A percentile compares a stretch with the other conserved stretches of the same genome.
Conservation (phyloP, 2,329 filamentous ascomycete species). For the Sclerotinia nivalis region DNA sequence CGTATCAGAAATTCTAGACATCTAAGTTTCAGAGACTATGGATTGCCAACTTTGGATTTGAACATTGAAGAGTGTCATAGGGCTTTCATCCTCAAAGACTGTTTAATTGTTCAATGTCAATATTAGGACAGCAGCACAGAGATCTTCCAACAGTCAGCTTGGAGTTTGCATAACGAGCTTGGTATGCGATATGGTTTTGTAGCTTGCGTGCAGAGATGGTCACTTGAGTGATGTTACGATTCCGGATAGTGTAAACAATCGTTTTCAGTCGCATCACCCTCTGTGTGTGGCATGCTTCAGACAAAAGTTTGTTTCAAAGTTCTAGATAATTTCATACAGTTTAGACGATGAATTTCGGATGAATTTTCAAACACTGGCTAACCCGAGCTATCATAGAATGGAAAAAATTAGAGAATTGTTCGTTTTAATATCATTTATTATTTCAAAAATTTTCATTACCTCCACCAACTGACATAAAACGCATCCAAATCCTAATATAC, state of each 20-base stretch:
- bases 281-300: neutral
- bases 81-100: too few relatives aligned
- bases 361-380: neutral
- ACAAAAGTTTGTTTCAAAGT: neutral
- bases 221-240: neutral
- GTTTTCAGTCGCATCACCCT: neutral
- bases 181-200: too few relatives aligned
- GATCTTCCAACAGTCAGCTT: too few relatives aligned
- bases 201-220: neutral
- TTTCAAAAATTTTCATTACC: neutral
- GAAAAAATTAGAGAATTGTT: neutral
- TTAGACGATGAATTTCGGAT: neutral
- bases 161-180: too few relatives aligned
- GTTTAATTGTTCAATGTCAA: too few relatives aligned
- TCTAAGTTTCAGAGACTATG: too few relatives aligned
- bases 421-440: neutral
- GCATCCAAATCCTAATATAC: neutral
- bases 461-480: neutral
- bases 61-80: too few relatives aligned
- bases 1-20: too few relatives aligned
- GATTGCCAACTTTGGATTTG: too few relatives aligned
- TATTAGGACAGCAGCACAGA: too few relatives aligned
- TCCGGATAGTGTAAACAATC: neutral
- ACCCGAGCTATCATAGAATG: neutral
- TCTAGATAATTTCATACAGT: neutral